Conservation (phyloP, 148 eudicot genomes). For the Chenopodium berlandieri region DNA sequence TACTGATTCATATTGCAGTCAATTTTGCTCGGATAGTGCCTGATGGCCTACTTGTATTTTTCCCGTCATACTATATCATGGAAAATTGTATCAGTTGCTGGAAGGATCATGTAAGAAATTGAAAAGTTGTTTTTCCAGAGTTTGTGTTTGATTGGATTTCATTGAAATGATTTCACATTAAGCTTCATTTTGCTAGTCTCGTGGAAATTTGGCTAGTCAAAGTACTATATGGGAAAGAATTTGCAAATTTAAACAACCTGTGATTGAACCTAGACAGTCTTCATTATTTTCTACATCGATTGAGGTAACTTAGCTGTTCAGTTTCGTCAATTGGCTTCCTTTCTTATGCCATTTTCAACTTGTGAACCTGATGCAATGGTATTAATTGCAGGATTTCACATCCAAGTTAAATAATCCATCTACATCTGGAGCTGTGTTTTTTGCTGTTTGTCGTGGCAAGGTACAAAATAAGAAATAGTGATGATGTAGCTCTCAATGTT, state of each 20-base stretch:
- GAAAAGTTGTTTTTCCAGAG: neutral
- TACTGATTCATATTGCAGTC: constrained; percentile 47
- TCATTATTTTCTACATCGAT: constrained; percentile 80
- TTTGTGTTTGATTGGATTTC: constrained; percentile 6
- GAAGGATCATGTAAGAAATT: constrained; percentile 69
- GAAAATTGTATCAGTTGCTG: constrained; percentile 77
- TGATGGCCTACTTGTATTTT: constrained; percentile 91
- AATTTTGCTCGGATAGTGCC: constrained; percentile 97
- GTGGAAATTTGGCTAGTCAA: constrained; percentile 45
- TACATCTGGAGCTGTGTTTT: constrained; percentile 84
- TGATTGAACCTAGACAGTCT: constrained; percentile 96
- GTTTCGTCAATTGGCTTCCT: neutral
- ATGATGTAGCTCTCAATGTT: neutral
- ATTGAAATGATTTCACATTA: constrained; percentile 15
- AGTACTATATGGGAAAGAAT: constrained; percentile 95
- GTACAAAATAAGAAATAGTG: constrained; percentile 32
- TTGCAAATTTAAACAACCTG: constrained; percentile 90
- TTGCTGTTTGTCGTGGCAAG: constrained; percentile 99
- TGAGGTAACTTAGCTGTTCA: constrained; percentile 48
- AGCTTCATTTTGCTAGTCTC: constrained; percentile 41
- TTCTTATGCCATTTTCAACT: constrained; percentile 18
- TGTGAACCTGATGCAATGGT: constrained; percentile 20
- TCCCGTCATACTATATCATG: constrained; percentile 90
- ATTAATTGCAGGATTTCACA: constrained; percentile 70
- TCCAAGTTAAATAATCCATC: constrained; percentile 73